A percentile compares a stretch with the other conserved stretches of the same genome.
These are phyloP conservation scores for Aspergillus sclerotiicarbonarius DNA, from an alignment of 495 filamentous ascomycete species.

Conservation along the genomic window DNA sequence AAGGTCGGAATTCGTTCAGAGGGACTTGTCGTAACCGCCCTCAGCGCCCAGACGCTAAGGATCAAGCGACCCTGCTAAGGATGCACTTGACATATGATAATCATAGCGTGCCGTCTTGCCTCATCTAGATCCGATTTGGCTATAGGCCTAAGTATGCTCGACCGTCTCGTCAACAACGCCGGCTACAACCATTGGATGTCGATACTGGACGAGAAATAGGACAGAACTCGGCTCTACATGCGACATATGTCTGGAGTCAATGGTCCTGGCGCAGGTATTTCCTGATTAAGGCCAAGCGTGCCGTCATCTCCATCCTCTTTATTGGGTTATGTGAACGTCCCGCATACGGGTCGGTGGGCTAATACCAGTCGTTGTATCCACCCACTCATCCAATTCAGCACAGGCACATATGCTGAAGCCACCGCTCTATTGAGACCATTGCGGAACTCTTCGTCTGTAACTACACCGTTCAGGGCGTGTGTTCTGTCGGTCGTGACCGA, in stretches of 20 bases:
- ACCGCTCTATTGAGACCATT: slow-evolving; percentile 50
- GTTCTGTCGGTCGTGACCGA: slow-evolving; percentile 22
- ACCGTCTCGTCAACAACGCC: slow-evolving; percentile 58
- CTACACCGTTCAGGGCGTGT: slow-evolving; percentile 43
- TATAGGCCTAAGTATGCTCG: too few species aligned
- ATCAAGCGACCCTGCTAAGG: too few species aligned
- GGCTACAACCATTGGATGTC: slow-evolving; percentile 43
- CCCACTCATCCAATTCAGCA: neutral
- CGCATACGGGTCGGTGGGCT: slow-evolving; percentile 26
- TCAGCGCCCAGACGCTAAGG: too few species aligned
- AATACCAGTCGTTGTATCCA: neutral
- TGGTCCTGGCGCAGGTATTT: slow-evolving; percentile 56
- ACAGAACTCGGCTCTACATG: slow-evolving; percentile 43
- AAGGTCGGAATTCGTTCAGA: too few species aligned
- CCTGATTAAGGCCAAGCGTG: slow-evolving; percentile 46
- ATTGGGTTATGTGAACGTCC: slow-evolving; percentile 43
- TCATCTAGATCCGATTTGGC: too few species aligned
- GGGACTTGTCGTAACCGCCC: too few species aligned
- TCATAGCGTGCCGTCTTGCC: too few species aligned
- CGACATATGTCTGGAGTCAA: slow-evolving; percentile 54
- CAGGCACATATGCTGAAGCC: slow-evolving; percentile 46
- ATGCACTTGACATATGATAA: too few species aligned
- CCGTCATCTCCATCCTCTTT: slow-evolving; percentile 49
- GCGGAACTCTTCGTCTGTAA: slow-evolving; percentile 50
- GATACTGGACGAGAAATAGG: slow-evolving; percentile 46